Percentiles rank a stretch among this genome's conserved stretches.
These are phyloP conservation scores for Xylaria sp. DNA, from an alignment of 2,329 filamentous ascomycete species.

Conservation along the genomic window DNA sequence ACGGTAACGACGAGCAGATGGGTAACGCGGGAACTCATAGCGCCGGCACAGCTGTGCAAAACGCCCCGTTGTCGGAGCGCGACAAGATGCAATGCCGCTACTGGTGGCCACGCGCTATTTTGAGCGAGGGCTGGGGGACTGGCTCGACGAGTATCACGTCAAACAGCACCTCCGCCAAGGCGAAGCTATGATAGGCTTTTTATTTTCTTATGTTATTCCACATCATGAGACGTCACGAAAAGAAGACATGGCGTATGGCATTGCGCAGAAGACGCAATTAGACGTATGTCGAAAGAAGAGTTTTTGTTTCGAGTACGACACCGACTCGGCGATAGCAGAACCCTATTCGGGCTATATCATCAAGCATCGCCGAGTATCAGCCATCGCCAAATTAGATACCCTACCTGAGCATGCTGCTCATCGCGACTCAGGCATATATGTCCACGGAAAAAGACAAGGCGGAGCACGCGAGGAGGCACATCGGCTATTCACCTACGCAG, in stretches of 20 bases:
- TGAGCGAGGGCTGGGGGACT: slow-evolving; percentile 58
- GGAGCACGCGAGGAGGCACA: too few relatives aligned
- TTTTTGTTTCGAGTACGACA: background rate
- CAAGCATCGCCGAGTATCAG: too few relatives aligned
- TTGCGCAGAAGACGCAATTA: background rate
- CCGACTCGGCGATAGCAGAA: background rate
- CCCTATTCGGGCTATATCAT: too few relatives aligned
- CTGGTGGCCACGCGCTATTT: slow-evolving; percentile 67
- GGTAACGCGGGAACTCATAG: slow-evolving; percentile 32
- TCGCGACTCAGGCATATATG: too few relatives aligned
- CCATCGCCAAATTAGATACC: too few relatives aligned
- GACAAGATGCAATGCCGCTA: slow-evolving; percentile 64
- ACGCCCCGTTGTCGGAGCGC: slow-evolving; percentile 55
- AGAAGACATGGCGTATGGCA: background rate
- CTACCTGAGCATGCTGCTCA: too few relatives aligned
- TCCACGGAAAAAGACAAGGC: too few relatives aligned
- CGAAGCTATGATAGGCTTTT: slow-evolving; percentile 23
- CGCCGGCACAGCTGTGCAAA: slow-evolving; percentile 56
- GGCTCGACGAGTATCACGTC: slow-evolving; percentile 34
- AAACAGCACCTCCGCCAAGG: slow-evolving; percentile 9
- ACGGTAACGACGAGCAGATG: slow-evolving; percentile 66
- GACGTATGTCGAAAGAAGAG: too few relatives aligned
- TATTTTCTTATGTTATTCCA: too few relatives aligned
- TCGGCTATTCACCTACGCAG: too few relatives aligned
- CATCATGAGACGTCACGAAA: background rate